A percentile compares a stretch with the other conserved stretches of the same genome.
phyloP scores from a whole-genome alignment of 139 green algal species.

The Closterium sp. region DNA sequence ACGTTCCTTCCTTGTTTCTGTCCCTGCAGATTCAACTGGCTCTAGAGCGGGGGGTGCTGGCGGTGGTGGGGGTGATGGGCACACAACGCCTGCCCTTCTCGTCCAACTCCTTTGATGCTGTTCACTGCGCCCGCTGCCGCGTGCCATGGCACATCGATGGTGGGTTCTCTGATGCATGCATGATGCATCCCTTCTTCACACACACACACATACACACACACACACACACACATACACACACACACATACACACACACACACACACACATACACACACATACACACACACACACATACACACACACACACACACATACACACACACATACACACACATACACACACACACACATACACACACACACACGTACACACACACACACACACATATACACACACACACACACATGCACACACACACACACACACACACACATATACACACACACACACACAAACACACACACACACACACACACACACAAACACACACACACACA shows the following conservation, averaged over 20 bases:
- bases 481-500: not conserved
- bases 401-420: not conserved
- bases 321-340: not conserved
- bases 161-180: slow-evolving; percentile 1
- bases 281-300: not conserved
- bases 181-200: too few relatives aligned
- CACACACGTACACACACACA: too few relatives aligned
- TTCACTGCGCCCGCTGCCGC: slow-evolving; percentile 20
- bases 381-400: too few relatives aligned
- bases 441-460: not conserved
- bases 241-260: not conserved
- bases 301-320: not conserved
- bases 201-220: not conserved
- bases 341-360: too few relatives aligned
- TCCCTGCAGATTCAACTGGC: slow-evolving; percentile 23
- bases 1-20: too few relatives aligned
- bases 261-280: not conserved
- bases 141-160: not conserved
- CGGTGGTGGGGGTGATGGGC: slow-evolving; percentile 24
- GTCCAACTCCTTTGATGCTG: slow-evolving; percentile 7
- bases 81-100: slow-evolving; percentile 13
- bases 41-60: slow-evolving; percentile 18
- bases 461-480: not conserved
- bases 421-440: too few relatives aligned
- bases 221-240: not conserved